Percentiles rank a stretch among this genome's conserved stretches.
Evolutionary conservation across 2,329 filamentous ascomycete genomes (phyloP).

Genomic region (Fusarium avenaceum): DNA sequence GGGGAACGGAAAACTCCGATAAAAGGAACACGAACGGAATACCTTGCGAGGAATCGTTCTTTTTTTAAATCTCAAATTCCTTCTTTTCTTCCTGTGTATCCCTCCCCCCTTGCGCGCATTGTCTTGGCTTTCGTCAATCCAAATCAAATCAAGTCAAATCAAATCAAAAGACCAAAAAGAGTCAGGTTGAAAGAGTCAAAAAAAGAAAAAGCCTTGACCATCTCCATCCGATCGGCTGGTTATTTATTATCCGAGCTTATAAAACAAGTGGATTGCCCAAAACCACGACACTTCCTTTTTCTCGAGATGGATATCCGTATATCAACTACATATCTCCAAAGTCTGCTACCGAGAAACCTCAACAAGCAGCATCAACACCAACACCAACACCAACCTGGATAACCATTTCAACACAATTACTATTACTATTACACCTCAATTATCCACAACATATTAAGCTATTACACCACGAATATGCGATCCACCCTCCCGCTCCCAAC

Average conservation of each 20-base stretch:
- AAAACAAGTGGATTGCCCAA: not conserved
- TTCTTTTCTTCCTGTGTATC: not conserved
- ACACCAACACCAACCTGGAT: conserved; percentile 8
- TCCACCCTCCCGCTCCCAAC: conserved; percentile 39
- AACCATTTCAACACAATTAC: not conserved
- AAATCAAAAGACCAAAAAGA: not conserved
- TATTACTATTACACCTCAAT: not conserved
- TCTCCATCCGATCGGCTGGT: conserved; percentile 2
- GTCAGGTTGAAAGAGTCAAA: conserved; percentile 7
- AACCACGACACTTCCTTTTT: not conserved
- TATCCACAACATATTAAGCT: not conserved
- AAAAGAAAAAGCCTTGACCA: conserved; percentile 3
- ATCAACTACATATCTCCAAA: conserved; percentile 9
- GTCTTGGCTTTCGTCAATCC: not conserved
- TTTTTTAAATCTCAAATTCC: conserved; percentile 4
- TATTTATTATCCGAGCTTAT: conserved; percentile 10
- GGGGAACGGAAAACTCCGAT: conserved; percentile 2
- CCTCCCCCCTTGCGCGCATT: not conserved
- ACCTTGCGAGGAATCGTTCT: not conserved
- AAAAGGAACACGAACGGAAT: not conserved
- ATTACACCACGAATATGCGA: conserved; percentile 27
- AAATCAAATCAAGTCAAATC: not conserved
- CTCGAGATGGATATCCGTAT: conserved; percentile 23
- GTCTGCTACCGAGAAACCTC: not conserved
- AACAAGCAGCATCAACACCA: conserved; percentile 12